Evolutionary conservation across 2,329 filamentous ascomycete species (phyloP).

Genomic region (Exserohilum rostratum): DNA sequence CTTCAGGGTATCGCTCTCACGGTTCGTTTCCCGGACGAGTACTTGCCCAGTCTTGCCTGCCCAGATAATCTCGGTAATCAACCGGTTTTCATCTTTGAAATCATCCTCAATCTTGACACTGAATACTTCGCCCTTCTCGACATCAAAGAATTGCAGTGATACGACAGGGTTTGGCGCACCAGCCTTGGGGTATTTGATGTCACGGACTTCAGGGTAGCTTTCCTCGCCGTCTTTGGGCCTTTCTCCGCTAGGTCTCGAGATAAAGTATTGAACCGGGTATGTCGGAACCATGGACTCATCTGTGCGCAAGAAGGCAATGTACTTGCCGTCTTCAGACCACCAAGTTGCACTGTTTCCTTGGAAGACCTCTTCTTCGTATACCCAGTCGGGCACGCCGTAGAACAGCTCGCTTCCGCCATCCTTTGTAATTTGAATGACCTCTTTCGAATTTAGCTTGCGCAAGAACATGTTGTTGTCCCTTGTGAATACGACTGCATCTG

Average conservation of each 20-base stretch:
- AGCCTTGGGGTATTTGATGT: constrained; percentile 98
- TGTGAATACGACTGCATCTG: constrained; percentile 88
- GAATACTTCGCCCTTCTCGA: constrained; percentile 78
- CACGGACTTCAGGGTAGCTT: constrained; percentile 84
- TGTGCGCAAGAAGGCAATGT: constrained; percentile 87
- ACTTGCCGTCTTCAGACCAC: constrained; percentile 92
- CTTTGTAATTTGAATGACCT: constrained; percentile 75
- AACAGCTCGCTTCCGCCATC: constrained; percentile 90
- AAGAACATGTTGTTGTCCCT: constrained; percentile 89
- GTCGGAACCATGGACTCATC: constrained; percentile 92
- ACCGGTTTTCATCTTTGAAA: constrained; percentile 79
- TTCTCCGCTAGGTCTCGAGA: constrained; percentile 81
- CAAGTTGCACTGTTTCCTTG: constrained; percentile 81
- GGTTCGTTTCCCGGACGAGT: constrained; percentile 89
- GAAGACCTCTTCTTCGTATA: constrained; percentile 90
- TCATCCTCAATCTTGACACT: constrained; percentile 76
- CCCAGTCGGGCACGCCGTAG: constrained; percentile 97
- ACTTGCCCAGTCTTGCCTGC: constrained; percentile 75
- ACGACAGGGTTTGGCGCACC: constrained; percentile 93
- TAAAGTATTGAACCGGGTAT: constrained; percentile 91
- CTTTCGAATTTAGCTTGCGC: constrained; percentile 66
- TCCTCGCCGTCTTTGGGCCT: constrained; percentile 73
- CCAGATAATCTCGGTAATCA: constrained; percentile 95
- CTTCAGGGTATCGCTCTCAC: constrained; percentile 89
- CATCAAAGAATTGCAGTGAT: constrained; percentile 85